phyloP scores from a whole-genome alignment of 2,329 filamentous ascomycete species.

The Phialophora chinensis region DNA sequence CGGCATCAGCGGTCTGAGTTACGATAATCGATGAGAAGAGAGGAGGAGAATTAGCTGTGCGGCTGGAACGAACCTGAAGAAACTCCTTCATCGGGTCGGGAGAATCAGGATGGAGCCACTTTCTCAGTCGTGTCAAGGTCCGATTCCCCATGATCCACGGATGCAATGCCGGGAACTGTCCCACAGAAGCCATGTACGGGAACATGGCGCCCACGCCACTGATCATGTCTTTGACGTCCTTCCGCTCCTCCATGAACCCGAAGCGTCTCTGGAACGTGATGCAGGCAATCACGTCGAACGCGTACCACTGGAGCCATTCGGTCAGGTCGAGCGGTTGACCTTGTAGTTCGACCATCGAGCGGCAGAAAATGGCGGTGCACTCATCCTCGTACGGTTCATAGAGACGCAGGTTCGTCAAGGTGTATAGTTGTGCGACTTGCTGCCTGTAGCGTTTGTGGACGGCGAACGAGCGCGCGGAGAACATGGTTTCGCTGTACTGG shows the following conservation, averaged over 20 bases:
- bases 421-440: slow-evolving; percentile 53
- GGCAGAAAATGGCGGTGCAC: slow-evolving; percentile 25
- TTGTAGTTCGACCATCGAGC: slow-evolving; percentile 19
- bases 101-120: background rate
- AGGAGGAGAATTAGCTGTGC: too few species aligned
- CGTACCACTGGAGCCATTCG: slow-evolving; percentile 76
- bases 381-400: slow-evolving; percentile 57
- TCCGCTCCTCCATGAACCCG: slow-evolving; percentile 74
- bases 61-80: slow-evolving; percentile 9
- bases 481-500: slow-evolving; percentile 21
- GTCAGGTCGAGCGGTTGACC: slow-evolving; percentile 29
- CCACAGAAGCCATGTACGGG: slow-evolving; percentile 12
- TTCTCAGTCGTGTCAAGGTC: background rate
- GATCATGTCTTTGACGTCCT: slow-evolving; percentile 65
- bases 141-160: slow-evolving; percentile 21
- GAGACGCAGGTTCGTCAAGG: slow-evolving; percentile 54
- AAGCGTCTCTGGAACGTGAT: slow-evolving; percentile 64
- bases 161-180: slow-evolving; percentile 17
- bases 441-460: slow-evolving; percentile 37
- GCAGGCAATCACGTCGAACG: slow-evolving; percentile 71
- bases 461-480: slow-evolving; percentile 15
- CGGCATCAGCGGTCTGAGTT: slow-evolving; percentile 24
- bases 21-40: too few species aligned
- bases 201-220: slow-evolving; percentile 40
- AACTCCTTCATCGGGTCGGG: slow-evolving; percentile 21